phyloP scores from a whole-genome alignment of 2,329 filamentous ascomycete genomes.

The Alternaria solani region DNA sequence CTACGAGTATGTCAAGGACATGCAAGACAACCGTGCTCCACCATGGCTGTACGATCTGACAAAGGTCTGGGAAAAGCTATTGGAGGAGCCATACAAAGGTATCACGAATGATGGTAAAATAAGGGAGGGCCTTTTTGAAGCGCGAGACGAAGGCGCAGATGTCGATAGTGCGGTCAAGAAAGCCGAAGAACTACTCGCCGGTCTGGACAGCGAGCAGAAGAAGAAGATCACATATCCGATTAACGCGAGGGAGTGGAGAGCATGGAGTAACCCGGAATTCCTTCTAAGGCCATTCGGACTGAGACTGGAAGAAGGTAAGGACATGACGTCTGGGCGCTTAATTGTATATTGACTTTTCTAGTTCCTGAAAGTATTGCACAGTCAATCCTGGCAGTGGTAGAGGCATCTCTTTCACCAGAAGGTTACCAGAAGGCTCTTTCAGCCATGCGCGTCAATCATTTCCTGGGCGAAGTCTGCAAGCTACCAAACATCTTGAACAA shows the following conservation, averaged over 20 bases:
- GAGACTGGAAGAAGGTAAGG: conserved; percentile 68
- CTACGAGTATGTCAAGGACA: conserved; percentile 67
- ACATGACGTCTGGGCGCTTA: background rate
- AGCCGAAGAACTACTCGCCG: conserved; percentile 56
- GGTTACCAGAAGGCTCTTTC: conserved; percentile 74
- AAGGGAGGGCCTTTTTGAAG: conserved; percentile 62
- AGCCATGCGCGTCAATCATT: conserved; percentile 78
- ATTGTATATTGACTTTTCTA: conserved; percentile 6
- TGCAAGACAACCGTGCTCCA: conserved; percentile 65
- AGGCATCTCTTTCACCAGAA: conserved; percentile 69
- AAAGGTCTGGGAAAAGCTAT: conserved; percentile 49
- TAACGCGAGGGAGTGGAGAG: conserved; percentile 75
- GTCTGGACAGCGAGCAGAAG: conserved; percentile 61
- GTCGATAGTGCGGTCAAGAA: conserved; percentile 65
- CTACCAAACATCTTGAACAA: conserved; percentile 73
- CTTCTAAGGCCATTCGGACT: conserved; percentile 73
- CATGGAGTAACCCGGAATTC: conserved; percentile 77
- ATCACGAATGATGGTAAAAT: conserved; percentile 73
- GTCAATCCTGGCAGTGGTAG: conserved; percentile 64
- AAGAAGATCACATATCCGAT: conserved; percentile 65
- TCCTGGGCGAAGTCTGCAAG: conserved; percentile 73
- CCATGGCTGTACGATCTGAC: conserved; percentile 66
- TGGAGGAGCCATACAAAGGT: conserved; percentile 72
- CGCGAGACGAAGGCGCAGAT: conserved; percentile 70
- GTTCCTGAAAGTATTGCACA: conserved; percentile 42